Base-by-base conservation (phyloP, 441 rosid species). In the Pelargonium citronellum region DNA sequence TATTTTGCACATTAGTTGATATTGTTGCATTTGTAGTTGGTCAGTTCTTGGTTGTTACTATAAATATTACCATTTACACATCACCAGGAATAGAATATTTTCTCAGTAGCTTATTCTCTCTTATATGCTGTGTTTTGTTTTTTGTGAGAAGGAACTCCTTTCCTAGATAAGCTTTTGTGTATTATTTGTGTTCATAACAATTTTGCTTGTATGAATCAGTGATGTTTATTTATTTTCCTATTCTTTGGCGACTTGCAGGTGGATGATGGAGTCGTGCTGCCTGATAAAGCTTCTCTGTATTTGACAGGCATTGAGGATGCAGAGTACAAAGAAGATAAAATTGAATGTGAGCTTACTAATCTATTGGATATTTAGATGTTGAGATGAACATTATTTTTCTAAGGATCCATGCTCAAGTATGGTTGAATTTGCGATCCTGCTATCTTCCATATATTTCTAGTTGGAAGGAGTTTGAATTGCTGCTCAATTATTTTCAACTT, bases 231-330 rank as follows among this genome's bases (percentile, higher is more conserved):
- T 12, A 46, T 55, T 67, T 34, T 66, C 68, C 57, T 55, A 41
- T 71, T 57, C 9, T 72, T 63, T 61, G 20, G 34, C 63, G 73
- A 66, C 69, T 69, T 64, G 68, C 78, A 95, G 98, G 95, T 85
- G 71, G 80, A 78, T 75, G 96, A 87, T 57, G 98, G 98, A 66
- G 39, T 91, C 77, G 90, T 95, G 70, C 81, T 92, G 62, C 99
- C 99, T 63, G 99, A 95, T 77, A 87, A 86, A 84, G 95, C 99
- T 66, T 92, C 98, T 53, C 90, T 95, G 34, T 83, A 74, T 81
- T 79, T 95, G 81, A 91, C 98, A 68, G 98, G 97, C 19, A 91
- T 95, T 64, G 99, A 95, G 77, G 99, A 95, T 81, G 96, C 97
- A 1, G 98, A 91, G 24, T 95, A 92, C 82, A 95, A 95, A 79